These are phyloP conservation scores for Pleomassaria siparia DNA, from an alignment of 2,329 filamentous ascomycete genomes.

Conservation along the genomic window DNA sequence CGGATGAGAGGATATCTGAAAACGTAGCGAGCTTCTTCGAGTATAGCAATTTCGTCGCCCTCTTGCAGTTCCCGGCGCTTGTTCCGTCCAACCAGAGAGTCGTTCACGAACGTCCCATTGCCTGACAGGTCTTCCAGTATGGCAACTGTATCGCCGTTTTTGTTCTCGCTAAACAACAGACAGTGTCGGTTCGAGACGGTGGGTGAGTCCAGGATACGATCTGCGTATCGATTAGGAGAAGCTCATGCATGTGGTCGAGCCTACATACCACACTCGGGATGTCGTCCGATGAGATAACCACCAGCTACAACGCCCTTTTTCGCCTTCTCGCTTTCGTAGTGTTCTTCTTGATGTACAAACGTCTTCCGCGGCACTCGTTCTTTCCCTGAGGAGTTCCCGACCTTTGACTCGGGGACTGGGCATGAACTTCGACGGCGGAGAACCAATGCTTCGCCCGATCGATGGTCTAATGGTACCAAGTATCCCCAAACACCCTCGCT, in stretches of 20 bases:
- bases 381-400: conserved; percentile 40
- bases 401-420: conserved; percentile 54
- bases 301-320: conserved; percentile 63
- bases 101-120: conserved; percentile 96
- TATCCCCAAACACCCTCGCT: conserved; percentile 95
- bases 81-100: conserved; percentile 86
- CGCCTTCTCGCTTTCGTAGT: conserved; percentile 58
- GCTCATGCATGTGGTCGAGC: conserved; percentile 16
- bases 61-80: conserved; percentile 86
- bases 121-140: conserved; percentile 91
- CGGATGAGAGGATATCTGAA: conserved; percentile 74
- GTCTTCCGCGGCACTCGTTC: conserved; percentile 53
- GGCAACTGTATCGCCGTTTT: conserved; percentile 61
- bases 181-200: conserved; percentile 88
- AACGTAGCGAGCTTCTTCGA: conserved; percentile 82
- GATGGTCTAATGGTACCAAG: conserved; percentile 75
- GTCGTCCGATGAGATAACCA: conserved; percentile 88
- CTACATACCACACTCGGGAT: conserved; percentile 85
- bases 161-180: conserved; percentile 65
- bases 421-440: conserved; percentile 74
- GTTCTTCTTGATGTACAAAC: conserved; percentile 63
- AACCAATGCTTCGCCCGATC: conserved; percentile 69
- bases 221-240: conserved; percentile 51
- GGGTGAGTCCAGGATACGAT: conserved; percentile 69
- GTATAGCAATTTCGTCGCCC: conserved; percentile 85